phyloP scores from a whole-genome alignment of 768 basidiomycete genomes.

The Amanita jacksonii region DNA sequence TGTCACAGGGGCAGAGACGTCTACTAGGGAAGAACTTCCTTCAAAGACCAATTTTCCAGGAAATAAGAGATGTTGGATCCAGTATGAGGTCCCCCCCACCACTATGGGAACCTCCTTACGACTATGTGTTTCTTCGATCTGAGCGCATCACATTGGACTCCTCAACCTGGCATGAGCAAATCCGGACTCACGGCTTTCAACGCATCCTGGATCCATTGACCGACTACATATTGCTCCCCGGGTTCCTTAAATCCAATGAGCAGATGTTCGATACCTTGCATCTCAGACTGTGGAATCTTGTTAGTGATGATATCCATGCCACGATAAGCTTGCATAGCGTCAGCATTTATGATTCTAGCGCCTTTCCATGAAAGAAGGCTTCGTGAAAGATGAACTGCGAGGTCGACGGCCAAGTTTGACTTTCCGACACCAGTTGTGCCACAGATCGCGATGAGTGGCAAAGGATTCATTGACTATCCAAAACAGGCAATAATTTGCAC shows the following conservation, averaged over 20 bases:
- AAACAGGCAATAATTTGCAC: constrained; percentile 1
- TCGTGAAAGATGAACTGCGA: constrained; percentile 54
- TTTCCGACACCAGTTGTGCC: constrained; percentile 97
- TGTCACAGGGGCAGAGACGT: constrained; percentile 2
- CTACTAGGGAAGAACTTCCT: constrained; percentile 8
- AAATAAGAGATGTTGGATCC: constrained; percentile 94
- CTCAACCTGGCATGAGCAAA: background rate
- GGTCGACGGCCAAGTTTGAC: constrained; percentile 82
- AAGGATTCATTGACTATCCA: constrained; percentile 27
- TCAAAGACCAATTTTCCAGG: constrained; percentile 54
- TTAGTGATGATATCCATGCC: constrained; percentile 94
- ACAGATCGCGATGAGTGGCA: constrained; percentile 75
- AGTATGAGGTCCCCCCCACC: constrained; percentile 95
- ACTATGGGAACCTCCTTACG: constrained; percentile 70
- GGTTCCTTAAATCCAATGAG: constrained; percentile 85
- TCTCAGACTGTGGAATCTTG: constrained; percentile 74
- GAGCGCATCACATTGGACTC: constrained; percentile 8
- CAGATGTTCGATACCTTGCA: constrained; percentile 75
- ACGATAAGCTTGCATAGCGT: constrained; percentile 94
- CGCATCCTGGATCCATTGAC: constrained; percentile 84
- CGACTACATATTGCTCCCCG: constrained; percentile 79
- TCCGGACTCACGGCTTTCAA: constrained; percentile 57
- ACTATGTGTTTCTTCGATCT: constrained; percentile 71
- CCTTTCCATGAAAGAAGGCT: constrained; percentile 34
- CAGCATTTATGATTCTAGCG: constrained; percentile 85